These are phyloP conservation scores for Butyriboletus loyo DNA, from an alignment of 768 basidiomycete species.

Conservation along the genomic window DNA sequence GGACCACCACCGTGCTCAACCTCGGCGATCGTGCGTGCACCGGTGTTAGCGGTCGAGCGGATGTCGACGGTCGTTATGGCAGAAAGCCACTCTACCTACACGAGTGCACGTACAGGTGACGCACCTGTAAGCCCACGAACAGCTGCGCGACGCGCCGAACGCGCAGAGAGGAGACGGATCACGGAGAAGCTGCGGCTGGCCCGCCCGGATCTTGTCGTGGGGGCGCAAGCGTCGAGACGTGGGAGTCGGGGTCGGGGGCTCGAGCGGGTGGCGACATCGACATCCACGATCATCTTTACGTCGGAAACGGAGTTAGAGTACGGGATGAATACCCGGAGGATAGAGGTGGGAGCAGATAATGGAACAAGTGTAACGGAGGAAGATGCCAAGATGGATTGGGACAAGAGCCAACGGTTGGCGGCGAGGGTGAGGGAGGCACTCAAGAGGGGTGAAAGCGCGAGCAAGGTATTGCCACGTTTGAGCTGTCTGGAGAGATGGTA, in stretches of 20 bases:
- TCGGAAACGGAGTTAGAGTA: not conserved
- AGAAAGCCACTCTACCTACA: not conserved
- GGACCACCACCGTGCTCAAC: slow-evolving; percentile 2
- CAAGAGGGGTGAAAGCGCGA: slow-evolving; percentile 14
- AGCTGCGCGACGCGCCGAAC: slow-evolving; percentile 16
- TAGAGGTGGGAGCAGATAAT: not conserved
- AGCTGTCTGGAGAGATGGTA: slow-evolving; percentile 21
- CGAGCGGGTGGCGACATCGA: not conserved
- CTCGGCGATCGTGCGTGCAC: not conserved
- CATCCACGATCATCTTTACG: not conserved
- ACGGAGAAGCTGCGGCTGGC: slow-evolving; percentile 43
- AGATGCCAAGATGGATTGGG: slow-evolving; percentile 24
- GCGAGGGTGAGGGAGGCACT: slow-evolving; percentile 22
- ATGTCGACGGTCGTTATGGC: not conserved
- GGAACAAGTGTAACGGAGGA: not conserved
- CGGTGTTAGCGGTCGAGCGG: not conserved
- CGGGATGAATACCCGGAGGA: not conserved
- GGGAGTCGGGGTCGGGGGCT: slow-evolving; percentile 5
- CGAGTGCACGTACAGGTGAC: not conserved
- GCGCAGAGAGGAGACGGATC: slow-evolving; percentile 20
- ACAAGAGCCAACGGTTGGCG: slow-evolving; percentile 24
- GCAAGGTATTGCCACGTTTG: slow-evolving; percentile 28
- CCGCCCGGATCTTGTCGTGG: slow-evolving; percentile 41
- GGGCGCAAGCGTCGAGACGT: slow-evolving; percentile 25
- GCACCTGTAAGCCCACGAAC: slow-evolving; percentile 15